Base-by-base conservation (phyloP, 805 yeast species). In the Candida tammaniensis region DNA sequence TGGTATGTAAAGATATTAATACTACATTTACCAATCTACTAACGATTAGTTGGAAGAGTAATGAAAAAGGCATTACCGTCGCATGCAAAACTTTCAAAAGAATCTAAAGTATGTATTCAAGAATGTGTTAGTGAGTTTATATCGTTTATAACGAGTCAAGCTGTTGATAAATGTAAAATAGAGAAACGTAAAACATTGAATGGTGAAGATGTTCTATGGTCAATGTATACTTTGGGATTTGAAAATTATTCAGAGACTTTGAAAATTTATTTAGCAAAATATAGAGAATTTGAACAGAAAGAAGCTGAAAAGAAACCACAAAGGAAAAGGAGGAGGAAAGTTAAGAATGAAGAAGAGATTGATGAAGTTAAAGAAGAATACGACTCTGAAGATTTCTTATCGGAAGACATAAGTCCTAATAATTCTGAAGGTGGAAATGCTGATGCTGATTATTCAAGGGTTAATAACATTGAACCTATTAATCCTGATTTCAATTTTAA, bases 41-140 rank as follows among this genome's bases (percentile, higher is more conserved):
- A 40, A 39, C 41, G 6, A 31, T 12, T 30, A 66, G 74, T 78
- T 40, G 82, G 83, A n/a, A 64, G 91, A 33, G 74, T 84, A 33
- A 84, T 83, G 91, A 84, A 84, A 50, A 68, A 61, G 36, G 82
- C 91, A 2, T 61, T 83, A 19, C 91, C 93, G 3, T 61, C 70
- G 9, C 78, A 80, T 23, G 91, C 89, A 8, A 83, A 83, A 49
- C 78, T 83, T 1, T 79, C 87, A 15, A 83, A 82, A 49, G 93
- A 83, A 48, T 84, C 89, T 27, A 82, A 82, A 49, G 89, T 81
- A 47, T 55, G 88, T 40, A 78, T 84, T 74, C 93, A 84, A 50
- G 91, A 84, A 50, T 83, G 91, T 61, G 91, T 83, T 2, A 76
- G 84, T 16, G 94, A 84, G 60, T 82, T 83, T 52, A 84, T 84